A percentile compares a stretch with the other conserved stretches of the same genome.
Conservation (phyloP, 768 basidiomycete species). For the Macrolepiota albuminosa region DNA sequence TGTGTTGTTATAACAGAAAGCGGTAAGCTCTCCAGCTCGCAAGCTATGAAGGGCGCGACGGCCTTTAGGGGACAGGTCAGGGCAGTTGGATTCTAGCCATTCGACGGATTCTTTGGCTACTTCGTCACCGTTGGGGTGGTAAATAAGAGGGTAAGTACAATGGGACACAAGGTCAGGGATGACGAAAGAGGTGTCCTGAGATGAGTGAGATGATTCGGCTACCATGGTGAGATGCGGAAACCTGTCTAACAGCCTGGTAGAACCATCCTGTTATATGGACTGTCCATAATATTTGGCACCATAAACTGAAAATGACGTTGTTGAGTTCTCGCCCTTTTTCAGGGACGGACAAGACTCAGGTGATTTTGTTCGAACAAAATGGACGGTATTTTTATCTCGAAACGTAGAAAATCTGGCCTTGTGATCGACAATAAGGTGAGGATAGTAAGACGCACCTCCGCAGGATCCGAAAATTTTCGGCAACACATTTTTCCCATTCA, state of each 20-base stretch:
- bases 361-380: background rate
- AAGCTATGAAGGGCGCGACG: conserved; percentile 49
- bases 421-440: background rate
- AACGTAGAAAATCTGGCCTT: background rate
- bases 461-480: no score
- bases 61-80: conserved; percentile 38
- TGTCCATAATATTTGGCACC: background rate
- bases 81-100: conserved; percentile 47
- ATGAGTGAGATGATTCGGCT: background rate
- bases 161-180: conserved; percentile 53
- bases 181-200: conserved; percentile 27
- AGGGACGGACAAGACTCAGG: background rate
- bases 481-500: background rate
- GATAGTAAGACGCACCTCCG: background rate
- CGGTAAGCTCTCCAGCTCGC: conserved; percentile 63
- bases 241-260: background rate
- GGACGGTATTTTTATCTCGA: background rate
- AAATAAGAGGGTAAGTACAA: conserved; percentile 41
- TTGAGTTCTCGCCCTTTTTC: background rate
- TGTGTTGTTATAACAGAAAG: conserved; percentile 56
- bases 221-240: conserved; percentile 1
- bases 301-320: background rate
- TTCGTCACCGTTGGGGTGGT: conserved; percentile 40
- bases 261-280: background rate
- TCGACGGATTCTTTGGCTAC: conserved; percentile 42